Base-by-base conservation (phyloP, 495 filamentous ascomycete species). In the Rostrohypoxylon terebratum region DNA sequence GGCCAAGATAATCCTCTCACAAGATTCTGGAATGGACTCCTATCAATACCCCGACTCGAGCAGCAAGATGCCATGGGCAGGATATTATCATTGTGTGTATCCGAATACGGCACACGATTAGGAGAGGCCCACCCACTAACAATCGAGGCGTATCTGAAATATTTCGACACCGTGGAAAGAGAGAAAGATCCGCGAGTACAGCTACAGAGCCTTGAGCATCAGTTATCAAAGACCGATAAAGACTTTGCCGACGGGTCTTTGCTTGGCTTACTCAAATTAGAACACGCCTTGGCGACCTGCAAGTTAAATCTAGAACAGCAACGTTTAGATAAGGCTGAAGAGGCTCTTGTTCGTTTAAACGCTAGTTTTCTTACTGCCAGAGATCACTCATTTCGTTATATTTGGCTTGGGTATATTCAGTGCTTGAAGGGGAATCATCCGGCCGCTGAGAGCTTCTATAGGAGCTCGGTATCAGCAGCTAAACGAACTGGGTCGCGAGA, bases 341-440 rank as follows among this genome's bases (percentile, higher is more conserved):
- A 73, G 7, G 76, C 64, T 28, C 45, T 78, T n/a, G 66, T 72
- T 36, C 31, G 47, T 28, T 45, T 78, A 21, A 66, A 69, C 38
- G 34, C 68, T 34, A 34, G 48, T 8, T 63, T 64, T 14, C 71
- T 78, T 10, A 33, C 69, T 20, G 71, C 74, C 18, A 72, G 66
- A 45, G 76, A 78, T 45, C 42, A 77, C 33, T 77, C 76, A 0
- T 77, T 78, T 36, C 76, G 74, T 9, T 75, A 57, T 13, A 60
- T 78, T 53, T 78, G 76, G 76, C 72, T 78, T 42, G 76, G 76
- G 0, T 78, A 78, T 23, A 54, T 78, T 38, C 74, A 69, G 59
- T 78, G 74, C 38, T 57, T 75, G 5, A 77, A 42, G 58, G 64
- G 74, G 8, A 69, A 78, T 40, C 40, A 66, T 8, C 23, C 25